Evolutionary conservation across 345 rosid species (phyloP), one percentile per base, ranked within the genome.

Genomic region (Euphorbia peplus): DNA sequence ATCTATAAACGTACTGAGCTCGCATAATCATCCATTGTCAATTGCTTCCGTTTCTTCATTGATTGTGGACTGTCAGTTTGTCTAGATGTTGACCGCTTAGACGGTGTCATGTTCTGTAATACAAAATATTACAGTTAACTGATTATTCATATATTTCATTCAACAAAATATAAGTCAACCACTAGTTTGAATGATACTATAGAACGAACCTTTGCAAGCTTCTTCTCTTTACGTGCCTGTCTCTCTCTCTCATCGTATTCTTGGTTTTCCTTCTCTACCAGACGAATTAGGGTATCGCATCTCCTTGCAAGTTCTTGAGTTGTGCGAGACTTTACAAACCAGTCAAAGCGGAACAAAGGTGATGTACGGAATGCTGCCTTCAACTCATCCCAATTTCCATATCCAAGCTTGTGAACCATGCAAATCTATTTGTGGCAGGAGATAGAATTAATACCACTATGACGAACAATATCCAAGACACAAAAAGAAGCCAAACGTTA

Each of bases 191-290:
- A 18, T 13, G 68, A 57, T 26, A 30, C 42, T 8, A 59, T 39
- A 24, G 26, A 8, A 44, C 56, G 28, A 72, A 95, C 99, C 96
- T 90, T 91, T 63, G 97, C 95, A 76, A 88, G 91, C 80, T 95
- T 95, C 88, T 95, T 95, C 79, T 95, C 98, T 78, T 88, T 95
- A 4, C 97, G 95, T 19, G 97, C 99, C 73, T 88, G 98, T 68
- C 99, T 85, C 81, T 95, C 99, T 80, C 96, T 85, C 79, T 91
- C 99, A 16, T 95, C 96, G 65, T 78, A 84, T 78, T 95, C 98
- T 78, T 91, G 98, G 77, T 95, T 95, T 85, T 95, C 99, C 86
- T 95, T 95, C 88, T 95, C 98, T 58, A 95, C 96, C 83, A 95
- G 76, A 64, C 96, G 85, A 58, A 95, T 90, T 41, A 95, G 87